These are phyloP conservation scores for Kazachstania kunashirensis DNA, from an alignment of 805 yeast genomes.

Conservation along the genomic window DNA sequence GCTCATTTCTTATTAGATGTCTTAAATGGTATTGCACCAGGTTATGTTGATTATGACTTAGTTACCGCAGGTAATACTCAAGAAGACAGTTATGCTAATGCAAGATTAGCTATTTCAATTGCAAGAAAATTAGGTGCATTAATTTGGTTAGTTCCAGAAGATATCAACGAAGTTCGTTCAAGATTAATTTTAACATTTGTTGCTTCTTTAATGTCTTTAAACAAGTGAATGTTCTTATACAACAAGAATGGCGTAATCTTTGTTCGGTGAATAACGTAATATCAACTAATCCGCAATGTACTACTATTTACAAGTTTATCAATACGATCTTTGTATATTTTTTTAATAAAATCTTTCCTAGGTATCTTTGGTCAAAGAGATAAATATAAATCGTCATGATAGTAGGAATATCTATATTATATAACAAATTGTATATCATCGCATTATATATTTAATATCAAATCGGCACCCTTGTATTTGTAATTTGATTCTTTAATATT, in stretches of 20 bases:
- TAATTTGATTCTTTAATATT: slow-evolving; percentile 63
- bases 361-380: too few relatives aligned
- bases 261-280: too few relatives aligned
- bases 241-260: too few relatives aligned
- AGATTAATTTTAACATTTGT: slow-evolving; percentile 89
- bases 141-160: slow-evolving; percentile 99
- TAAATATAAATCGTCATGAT: too few relatives aligned
- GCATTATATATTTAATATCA: too few relatives aligned
- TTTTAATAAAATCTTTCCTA: too few relatives aligned
- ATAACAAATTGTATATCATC: too few relatives aligned
- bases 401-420: too few relatives aligned
- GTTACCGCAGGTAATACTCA: slow-evolving; percentile 72
- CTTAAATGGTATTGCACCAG: slow-evolving; percentile 89
- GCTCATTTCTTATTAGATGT: slow-evolving; percentile 84
- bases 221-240: background rate
- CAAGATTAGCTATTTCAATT: slow-evolving; percentile 92
- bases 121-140: slow-evolving; percentile 97
- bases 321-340: too few relatives aligned
- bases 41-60: slow-evolving; percentile 91
- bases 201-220: slow-evolving; percentile 83
- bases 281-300: too few relatives aligned
- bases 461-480: slow-evolving; percentile 34
- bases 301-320: too few relatives aligned
- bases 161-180: slow-evolving; percentile 90
- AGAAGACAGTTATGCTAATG: slow-evolving; percentile 87